Percentiles rank a stretch among this genome's conserved stretches.
Evolutionary conservation across 768 basidiomycete species (phyloP).

Genomic region (Amylocystis lapponica): DNA sequence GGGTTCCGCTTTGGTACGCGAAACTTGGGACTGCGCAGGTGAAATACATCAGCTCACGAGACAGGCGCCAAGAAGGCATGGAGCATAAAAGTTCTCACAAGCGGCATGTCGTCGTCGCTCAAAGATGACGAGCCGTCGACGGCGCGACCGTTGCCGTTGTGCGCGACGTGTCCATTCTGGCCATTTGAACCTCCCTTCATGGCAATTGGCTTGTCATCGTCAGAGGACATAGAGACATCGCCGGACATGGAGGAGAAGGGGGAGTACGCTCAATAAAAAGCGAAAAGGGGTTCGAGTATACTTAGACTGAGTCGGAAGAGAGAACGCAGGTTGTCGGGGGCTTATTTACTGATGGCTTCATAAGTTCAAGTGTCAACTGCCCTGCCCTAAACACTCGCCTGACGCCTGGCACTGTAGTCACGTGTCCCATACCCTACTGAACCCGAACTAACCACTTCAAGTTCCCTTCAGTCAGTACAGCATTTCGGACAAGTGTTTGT

Average conservation of each 20-base stretch:
- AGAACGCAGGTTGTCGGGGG: neutral
- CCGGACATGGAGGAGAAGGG: conserved; percentile 33
- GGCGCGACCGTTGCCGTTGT: conserved; percentile 40
- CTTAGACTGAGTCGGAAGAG: neutral
- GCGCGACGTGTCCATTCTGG: conserved; percentile 24
- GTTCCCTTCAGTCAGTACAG: too few relatives aligned
- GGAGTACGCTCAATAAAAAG: conserved; percentile 14
- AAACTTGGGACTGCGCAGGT: conserved; percentile 47
- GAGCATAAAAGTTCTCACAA: conserved; percentile 45
- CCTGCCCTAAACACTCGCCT: conserved; percentile 53
- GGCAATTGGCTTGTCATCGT: conserved; percentile 51
- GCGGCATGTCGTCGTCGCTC: conserved; percentile 66
- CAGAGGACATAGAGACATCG: conserved; percentile 47
- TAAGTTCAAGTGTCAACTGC: conserved; percentile 33
- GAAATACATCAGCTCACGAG: conserved; percentile 11
- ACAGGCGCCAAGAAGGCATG: neutral
- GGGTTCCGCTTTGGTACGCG: conserved; percentile 40
- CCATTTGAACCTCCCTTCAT: conserved; percentile 31
- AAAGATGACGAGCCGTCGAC: conserved; percentile 48
- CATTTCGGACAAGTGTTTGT: conserved; percentile 2
- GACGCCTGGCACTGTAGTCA: neutral
- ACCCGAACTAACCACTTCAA: neutral
- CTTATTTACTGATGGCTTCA: conserved; percentile 16
- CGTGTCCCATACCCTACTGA: neutral
- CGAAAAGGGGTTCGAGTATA: conserved; percentile 12